Conservation (phyloP, 345 rosid species). For the Citrus unshiu region DNA sequence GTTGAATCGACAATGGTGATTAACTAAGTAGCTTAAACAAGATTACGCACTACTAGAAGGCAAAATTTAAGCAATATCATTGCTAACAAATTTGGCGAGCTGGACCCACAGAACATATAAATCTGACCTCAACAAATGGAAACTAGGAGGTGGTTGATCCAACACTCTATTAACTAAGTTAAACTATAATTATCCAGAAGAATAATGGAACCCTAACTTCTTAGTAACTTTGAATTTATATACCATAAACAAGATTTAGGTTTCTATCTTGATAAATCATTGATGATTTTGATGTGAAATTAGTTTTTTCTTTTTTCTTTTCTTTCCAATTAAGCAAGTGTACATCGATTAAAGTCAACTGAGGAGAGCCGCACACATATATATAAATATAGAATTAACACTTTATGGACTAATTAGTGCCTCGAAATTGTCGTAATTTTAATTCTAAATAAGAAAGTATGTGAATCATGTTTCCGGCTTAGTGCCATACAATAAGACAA, state of each 20-base stretch:
- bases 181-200: not conserved
- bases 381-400: too few relatives aligned
- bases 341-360: not conserved
- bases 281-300: not conserved
- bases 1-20: not conserved
- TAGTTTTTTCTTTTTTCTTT: not conserved
- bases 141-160: not conserved
- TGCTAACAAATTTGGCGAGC: not conserved
- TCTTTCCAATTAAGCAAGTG: not conserved
- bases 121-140: not conserved
- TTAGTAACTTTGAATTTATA: not conserved
- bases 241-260: not conserved
- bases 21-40: not conserved
- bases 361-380: not conserved
- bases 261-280: not conserved
- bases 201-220: not conserved
- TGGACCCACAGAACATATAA: not conserved
- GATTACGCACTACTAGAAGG: not conserved
- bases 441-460: not conserved
- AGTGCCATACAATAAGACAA: constrained; percentile 8
- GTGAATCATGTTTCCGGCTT: not conserved
- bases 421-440: not conserved
- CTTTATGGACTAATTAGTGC: not conserved
- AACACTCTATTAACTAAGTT: not conserved
- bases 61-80: not conserved